These are phyloP conservation scores for Nephelium lappaceum DNA, from an alignment of 345 rosid genomes.

Conservation along the genomic window DNA sequence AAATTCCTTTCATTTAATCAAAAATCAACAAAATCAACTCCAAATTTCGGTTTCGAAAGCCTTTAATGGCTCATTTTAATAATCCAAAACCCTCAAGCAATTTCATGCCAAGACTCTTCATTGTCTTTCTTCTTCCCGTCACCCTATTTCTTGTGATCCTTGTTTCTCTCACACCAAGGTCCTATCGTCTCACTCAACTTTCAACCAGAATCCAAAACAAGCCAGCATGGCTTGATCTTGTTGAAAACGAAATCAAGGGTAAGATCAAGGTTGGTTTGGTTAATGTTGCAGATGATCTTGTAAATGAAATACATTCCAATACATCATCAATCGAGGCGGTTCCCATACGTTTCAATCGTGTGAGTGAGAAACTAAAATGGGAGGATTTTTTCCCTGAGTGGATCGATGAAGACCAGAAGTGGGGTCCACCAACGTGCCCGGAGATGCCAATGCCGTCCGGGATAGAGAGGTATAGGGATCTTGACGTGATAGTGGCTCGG, in stretches of 20 bases:
- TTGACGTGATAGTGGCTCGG: conserved; percentile 66
- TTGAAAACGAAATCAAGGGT: conserved; percentile 33
- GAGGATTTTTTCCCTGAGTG: conserved; percentile 65
- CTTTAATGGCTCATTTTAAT: conserved; percentile 33
- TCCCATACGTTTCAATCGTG: conserved; percentile 41
- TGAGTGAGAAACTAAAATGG: conserved; percentile 48
- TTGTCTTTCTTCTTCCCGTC: conserved; percentile 42
- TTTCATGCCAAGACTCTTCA: conserved; percentile 41
- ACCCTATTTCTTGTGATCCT: conserved; percentile 43
- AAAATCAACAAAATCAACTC: conserved; percentile 11
- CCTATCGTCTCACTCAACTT: background rate
- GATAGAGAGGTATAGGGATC: conserved; percentile 42
- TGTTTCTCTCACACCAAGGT: conserved; percentile 26
- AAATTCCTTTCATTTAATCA: conserved; percentile 11
- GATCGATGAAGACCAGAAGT: conserved; percentile 59
- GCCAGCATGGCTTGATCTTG: conserved; percentile 46
- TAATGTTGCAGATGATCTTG: conserved; percentile 29
- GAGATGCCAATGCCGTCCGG: conserved; percentile 71
- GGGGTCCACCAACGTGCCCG: conserved; percentile 51
- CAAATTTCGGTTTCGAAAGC: background rate
- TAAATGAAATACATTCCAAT: conserved; percentile 23
- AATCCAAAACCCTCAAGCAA: conserved; percentile 19
- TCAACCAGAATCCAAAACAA: conserved; percentile 12
- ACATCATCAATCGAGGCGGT: conserved; percentile 20
- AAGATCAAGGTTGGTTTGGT: conserved; percentile 63